Evolutionary conservation across 805 yeast species (phyloP).

Genomic region (Cyberlindnera euphorbiiphila): DNA sequence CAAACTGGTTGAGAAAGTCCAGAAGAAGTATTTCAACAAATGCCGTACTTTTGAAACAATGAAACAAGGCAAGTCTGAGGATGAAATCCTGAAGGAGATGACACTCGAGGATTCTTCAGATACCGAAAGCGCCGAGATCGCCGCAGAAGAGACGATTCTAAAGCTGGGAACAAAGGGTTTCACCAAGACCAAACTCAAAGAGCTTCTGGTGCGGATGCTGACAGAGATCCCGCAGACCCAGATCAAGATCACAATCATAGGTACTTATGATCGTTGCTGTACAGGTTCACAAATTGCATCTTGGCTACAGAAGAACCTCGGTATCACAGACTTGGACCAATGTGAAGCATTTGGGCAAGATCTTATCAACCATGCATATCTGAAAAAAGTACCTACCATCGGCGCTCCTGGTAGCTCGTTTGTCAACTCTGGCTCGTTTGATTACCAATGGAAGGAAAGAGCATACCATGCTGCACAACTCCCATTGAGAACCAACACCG

Average conservation of each 20-base stretch:
- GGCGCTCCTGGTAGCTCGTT: constrained; percentile 74
- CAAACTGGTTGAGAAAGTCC: constrained; percentile 48
- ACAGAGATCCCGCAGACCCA: constrained; percentile 48
- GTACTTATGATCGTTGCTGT: constrained; percentile 58
- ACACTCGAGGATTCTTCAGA: constrained; percentile 15
- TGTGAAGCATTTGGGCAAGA: constrained; percentile 78
- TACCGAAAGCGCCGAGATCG: constrained; percentile 20
- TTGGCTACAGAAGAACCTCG: constrained; percentile 51
- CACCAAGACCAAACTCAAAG: constrained; percentile 39
- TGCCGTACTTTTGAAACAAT: constrained; percentile 71
- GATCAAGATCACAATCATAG: constrained; percentile 64
- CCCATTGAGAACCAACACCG: constrained; percentile 16
- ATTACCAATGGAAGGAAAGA: constrained; percentile 76
- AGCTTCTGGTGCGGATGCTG: constrained; percentile 40
- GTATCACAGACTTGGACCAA: constrained; percentile 42
- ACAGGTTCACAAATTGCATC: constrained; percentile 58
- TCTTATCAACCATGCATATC: constrained; percentile 54
- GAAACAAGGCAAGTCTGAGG: constrained; percentile 44
- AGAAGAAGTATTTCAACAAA: constrained; percentile 70
- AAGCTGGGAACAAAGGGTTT: constrained; percentile 35
- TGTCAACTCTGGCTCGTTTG: constrained; percentile 69
- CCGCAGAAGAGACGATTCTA: constrained; percentile 23
- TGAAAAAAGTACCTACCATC: constrained; percentile 47
- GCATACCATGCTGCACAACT: constrained; percentile 54
- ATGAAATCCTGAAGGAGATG: constrained; percentile 33